Evolutionary conservation across 345 rosid species (phyloP), one percentile per base, ranked within the genome.

Genomic region (Stellera chamaejasme): DNA sequence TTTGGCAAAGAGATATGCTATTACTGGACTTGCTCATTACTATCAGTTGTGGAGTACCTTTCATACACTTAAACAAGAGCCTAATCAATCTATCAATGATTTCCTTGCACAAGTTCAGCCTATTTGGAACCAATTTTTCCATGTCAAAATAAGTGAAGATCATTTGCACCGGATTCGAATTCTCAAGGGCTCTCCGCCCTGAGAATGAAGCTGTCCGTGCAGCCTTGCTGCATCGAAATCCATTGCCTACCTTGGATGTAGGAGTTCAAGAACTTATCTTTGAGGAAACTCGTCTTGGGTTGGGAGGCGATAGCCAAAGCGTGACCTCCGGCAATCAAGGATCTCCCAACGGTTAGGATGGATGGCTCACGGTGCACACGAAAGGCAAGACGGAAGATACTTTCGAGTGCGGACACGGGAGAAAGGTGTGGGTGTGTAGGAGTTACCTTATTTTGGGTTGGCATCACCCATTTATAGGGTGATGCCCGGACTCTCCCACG

Each of bases 141-240:
- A 59, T 13, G 44, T 54, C 3, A 52, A 53, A 25, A 15, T 52
- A 3, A 45, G 7, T 54, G 2, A 27, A 6, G 49, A 59, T 12
- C 54, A 53, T 52, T 12, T 59, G 3, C 43, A 59, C 19, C 50
- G 59, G 19, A 66, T 59, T 66, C n/a, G 59, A 39, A 47, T 59
- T 45, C 42, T 66, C 19, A n/a, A 59, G 59, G 65, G 54, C 65
- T 44, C 65, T 66, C 19, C 6, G 13, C 4, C 49, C 13, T 9
- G 49, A 46, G 16, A 11, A 46, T 11, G 13, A 46, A 13, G 14
- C 13, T 11, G 49, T 46, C 2, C 13, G 4, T 4, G 49, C 16
- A 2, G 13, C 14, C 2, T 13, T 46, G 4, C 2, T 46, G 16
- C 49, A 46, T 11, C 2, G 49, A 1, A 46, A 15, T 46, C 49